Evolutionary conservation across 345 rosid genomes (phyloP).

Genomic region (Hevea brasiliensis): DNA sequence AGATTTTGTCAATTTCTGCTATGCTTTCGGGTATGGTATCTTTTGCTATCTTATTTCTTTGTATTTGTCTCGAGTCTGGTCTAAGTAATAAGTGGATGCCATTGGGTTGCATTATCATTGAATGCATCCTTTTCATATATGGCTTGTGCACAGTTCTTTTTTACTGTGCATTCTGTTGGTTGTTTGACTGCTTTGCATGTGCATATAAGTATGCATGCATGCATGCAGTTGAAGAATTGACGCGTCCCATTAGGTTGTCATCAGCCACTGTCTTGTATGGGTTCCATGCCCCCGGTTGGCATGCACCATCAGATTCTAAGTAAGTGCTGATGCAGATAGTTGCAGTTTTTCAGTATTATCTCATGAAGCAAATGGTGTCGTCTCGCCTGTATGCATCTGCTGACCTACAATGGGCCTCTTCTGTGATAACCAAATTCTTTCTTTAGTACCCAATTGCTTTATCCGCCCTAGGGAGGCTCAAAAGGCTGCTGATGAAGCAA

Average conservation of each 20-base stretch:
- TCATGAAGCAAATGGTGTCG: slow-evolving; percentile 95
- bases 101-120: neutral
- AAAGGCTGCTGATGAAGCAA: slow-evolving; percentile 99
- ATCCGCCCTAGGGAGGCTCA: slow-evolving; percentile 99
- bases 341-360: slow-evolving; percentile 99
- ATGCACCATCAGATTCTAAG: slow-evolving; percentile 81
- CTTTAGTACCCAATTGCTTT: slow-evolving; percentile 99
- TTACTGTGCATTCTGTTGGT: slow-evolving; percentile 22
- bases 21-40: slow-evolving; percentile 11
- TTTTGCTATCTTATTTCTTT: neutral
- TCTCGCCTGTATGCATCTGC: slow-evolving; percentile 99
- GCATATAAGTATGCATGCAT: slow-evolving; percentile 24
- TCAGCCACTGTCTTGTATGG: slow-evolving; percentile 85
- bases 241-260: slow-evolving; percentile 58
- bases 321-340: slow-evolving; percentile 97
- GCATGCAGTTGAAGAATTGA: slow-evolving; percentile 33
- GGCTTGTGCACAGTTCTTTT: slow-evolving; percentile 21
- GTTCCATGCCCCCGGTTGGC: slow-evolving; percentile 76
- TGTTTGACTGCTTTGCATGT: slow-evolving; percentile 33
- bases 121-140: slow-evolving; percentile 24
- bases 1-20: slow-evolving; percentile 16
- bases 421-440: slow-evolving; percentile 95
- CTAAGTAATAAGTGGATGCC: neutral
- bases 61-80: neutral
- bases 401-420: slow-evolving; percentile 99